Evolutionary conservation across 192 early-diverging fungal genomes (phyloP), one percentile per base, ranked within the genome.

Genomic region (Coemansia sp.): DNA sequence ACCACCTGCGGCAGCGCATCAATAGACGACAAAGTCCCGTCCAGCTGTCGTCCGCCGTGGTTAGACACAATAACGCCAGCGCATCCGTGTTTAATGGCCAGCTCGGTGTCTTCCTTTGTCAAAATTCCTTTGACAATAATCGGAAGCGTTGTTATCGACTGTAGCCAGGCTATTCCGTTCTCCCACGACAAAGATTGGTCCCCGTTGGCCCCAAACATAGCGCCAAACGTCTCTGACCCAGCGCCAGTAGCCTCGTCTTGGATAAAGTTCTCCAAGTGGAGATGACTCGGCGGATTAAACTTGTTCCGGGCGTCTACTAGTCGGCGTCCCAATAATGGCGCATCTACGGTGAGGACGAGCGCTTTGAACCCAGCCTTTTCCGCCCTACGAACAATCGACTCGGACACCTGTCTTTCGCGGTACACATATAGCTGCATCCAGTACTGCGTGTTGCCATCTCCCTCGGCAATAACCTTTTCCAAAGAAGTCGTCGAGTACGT

Each of bases 31-130:
- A 89, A 77, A 16, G 86, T 76, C 7, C 91, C 91, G 63, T 98
- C 98, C 53, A 99, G 77, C 78, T 99, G 98, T 6, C 98, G 85
- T 19, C 98, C 98, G 57, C 97, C 98, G 72, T 99, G 98, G 76
- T 99, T 99, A 44, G 92, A 94, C 16, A 99, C 83, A 21, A 98
- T 89, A 47, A 98, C 89, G 49, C 92, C 98, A 19, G 87, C 87
- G 59, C 90, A 87, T 8, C 95, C 96, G 63, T 87, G 64, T 49
- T 89, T 53, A 37, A 90, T 91, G 3, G 98, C 96, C 57, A 93
- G 67, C 8, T 90, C 85, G 33, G 98, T 95, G 82, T 99, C 98
- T 40, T 94, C 95, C 26, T 87, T 92, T 9, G 89, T 91, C 70
- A 97, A 86, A 11, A 99, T 85, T 58, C 98, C 98, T 81, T 99